Evolutionary conservation across 148 eudicot genomes (phyloP).

Genomic region (Limonium bicolor): DNA sequence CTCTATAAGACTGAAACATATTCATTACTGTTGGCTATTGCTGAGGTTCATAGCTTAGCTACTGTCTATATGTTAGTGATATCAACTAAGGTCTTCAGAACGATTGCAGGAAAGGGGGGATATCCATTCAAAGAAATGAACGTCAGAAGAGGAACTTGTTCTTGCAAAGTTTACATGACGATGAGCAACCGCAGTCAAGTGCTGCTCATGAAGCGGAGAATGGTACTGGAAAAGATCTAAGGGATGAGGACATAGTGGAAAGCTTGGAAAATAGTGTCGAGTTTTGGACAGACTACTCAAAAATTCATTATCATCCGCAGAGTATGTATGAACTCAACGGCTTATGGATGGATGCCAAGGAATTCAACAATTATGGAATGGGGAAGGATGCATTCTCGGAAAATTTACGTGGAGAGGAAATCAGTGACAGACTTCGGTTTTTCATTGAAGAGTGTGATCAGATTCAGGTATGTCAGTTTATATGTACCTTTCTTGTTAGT

Average conservation of each 20-base stretch:
- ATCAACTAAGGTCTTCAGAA: slow-evolving; percentile 9
- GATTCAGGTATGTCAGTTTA: slow-evolving; percentile 83
- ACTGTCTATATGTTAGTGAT: too few relatives aligned
- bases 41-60: too few relatives aligned
- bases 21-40: too few relatives aligned
- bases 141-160: slow-evolving; percentile 67
- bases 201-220: slow-evolving; percentile 13
- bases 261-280: slow-evolving; percentile 58
- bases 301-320: slow-evolving; percentile 88
- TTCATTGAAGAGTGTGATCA: slow-evolving; percentile 87
- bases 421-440: slow-evolving; percentile 72
- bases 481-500: too few relatives aligned
- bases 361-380: slow-evolving; percentile 57
- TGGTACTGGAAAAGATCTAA: slow-evolving; percentile 25
- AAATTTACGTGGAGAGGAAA: slow-evolving; percentile 56
- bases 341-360: slow-evolving; percentile 42
- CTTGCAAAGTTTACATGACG: slow-evolving; percentile 64
- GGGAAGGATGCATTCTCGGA: slow-evolving; percentile 71
- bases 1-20: too few relatives aligned
- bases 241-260: slow-evolving; percentile 46
- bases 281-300: slow-evolving; percentile 89
- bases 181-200: slow-evolving; percentile 24
- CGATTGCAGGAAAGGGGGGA: slow-evolving; percentile 54
- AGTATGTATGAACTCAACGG: slow-evolving; percentile 81
- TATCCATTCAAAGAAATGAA: slow-evolving; percentile 48